These are phyloP conservation scores for Sclerotinia minor DNA, from an alignment of 2,329 filamentous ascomycete genomes.

Conservation along the genomic window DNA sequence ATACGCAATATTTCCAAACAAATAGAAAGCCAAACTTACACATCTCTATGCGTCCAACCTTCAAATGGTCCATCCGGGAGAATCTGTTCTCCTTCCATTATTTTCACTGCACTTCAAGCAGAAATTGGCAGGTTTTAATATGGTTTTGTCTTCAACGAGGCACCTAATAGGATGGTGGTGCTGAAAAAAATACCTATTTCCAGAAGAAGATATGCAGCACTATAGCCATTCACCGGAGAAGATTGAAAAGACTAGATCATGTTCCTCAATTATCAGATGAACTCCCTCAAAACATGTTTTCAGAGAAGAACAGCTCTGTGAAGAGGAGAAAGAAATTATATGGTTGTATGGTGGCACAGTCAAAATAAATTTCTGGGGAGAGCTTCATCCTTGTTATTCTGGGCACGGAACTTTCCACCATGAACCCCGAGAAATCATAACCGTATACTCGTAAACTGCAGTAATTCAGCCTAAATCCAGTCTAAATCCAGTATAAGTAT, in stretches of 20 bases:
- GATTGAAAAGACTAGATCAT: not conserved
- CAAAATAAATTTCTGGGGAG: conserved; percentile 15
- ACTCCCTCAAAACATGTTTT: not conserved
- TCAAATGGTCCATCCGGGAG: conserved; percentile 25
- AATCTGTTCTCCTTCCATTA: conserved; percentile 10
- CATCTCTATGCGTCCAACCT: conserved; percentile 32
- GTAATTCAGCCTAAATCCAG: not conserved
- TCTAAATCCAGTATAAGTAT: too few species aligned
- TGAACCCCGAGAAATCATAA: not conserved
- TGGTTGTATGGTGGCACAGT: not conserved
- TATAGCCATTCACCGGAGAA: not conserved
- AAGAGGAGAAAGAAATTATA: not conserved
- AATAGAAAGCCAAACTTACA: conserved; percentile 30
- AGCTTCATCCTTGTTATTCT: conserved; percentile 9
- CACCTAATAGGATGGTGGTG: not conserved
- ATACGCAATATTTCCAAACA: not conserved
- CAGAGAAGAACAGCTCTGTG: not conserved
- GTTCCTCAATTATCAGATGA: not conserved
- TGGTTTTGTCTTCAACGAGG: not conserved
- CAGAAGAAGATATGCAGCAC: not conserved
- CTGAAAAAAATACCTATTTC: not conserved
- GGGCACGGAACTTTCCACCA: not conserved
- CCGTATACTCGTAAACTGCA: not conserved
- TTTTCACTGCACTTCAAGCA: not conserved
- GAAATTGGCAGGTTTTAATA: not conserved